Percentiles rank a stretch among this genome's conserved stretches.
These are phyloP conservation scores for Solanum chacoense DNA, from an alignment of 305 asterid species.

Conservation along the genomic window DNA sequence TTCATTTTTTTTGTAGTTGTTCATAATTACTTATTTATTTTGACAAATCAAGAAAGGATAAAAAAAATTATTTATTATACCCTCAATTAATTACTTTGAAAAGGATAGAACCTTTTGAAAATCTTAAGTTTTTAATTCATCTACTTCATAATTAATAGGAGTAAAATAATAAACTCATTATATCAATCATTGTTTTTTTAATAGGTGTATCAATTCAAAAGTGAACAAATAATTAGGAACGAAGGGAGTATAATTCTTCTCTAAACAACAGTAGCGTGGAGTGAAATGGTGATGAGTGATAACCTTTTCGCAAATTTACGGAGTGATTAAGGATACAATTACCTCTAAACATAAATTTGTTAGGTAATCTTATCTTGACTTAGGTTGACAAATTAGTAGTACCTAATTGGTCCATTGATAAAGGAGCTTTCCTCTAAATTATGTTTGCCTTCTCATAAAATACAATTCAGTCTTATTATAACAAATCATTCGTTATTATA, in stretches of 20 bases:
- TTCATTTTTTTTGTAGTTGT: too few species aligned
- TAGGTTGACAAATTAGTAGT: neutral
- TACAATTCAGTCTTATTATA: too few species aligned
- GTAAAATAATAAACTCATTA: too few species aligned
- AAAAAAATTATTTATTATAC: accelerated
- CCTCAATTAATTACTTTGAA: too few species aligned
- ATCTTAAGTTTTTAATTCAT: too few species aligned
- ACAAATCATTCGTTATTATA: neutral
- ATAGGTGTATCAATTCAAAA: too few species aligned
- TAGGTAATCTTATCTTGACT: neutral
- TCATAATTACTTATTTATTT: too few species aligned
- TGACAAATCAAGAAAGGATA: accelerated
- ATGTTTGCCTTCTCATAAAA: neutral
- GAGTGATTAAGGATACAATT: neutral
- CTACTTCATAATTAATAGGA: too few species aligned
- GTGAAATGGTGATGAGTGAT: neutral
- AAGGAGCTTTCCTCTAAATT: neutral
- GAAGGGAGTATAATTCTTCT: neutral
- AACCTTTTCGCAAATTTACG: neutral
- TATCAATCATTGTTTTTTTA: too few species aligned
- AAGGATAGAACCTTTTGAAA: too few species aligned
- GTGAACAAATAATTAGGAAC: too few species aligned
- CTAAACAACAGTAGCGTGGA: neutral
- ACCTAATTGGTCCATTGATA: neutral
- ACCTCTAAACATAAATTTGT: neutral